Conservation (phyloP, 305 asterid genomes). For the Solanum hybrid region DNA sequence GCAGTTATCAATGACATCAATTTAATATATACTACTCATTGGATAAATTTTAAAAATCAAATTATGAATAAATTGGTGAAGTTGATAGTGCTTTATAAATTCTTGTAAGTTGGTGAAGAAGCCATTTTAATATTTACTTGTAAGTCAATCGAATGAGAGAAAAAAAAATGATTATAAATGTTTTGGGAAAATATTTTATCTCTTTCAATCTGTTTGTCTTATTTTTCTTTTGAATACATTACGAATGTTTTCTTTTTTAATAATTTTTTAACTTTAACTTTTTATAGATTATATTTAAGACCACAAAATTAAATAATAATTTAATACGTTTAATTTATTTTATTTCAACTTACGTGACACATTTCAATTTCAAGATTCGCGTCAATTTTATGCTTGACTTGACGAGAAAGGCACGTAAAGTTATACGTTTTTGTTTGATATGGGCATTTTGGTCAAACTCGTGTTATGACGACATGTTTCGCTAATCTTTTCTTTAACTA, state of each 20-base stretch:
- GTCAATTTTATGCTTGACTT: neutral
- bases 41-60: neutral
- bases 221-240: too few relatives aligned
- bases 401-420: neutral
- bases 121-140: neutral
- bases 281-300: neutral
- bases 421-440: neutral
- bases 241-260: too few relatives aligned
- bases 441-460: neutral
- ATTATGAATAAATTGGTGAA: neutral
- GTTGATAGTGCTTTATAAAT: neutral
- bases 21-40: neutral
- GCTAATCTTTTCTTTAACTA: neutral
- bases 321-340: rapidly evolving
- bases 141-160: neutral
- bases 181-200: neutral
- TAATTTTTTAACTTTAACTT: neutral
- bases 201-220: too few relatives aligned
- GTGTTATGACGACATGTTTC: neutral
- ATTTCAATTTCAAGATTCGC: neutral
- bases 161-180: too few relatives aligned
- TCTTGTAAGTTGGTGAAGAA: neutral
- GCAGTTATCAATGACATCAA: neutral
- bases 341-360: rapidly evolving
- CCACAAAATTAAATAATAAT: neutral